These are phyloP conservation scores for Ruellia speciosa DNA, from an alignment of 305 asterid genomes.

Conservation along the genomic window DNA sequence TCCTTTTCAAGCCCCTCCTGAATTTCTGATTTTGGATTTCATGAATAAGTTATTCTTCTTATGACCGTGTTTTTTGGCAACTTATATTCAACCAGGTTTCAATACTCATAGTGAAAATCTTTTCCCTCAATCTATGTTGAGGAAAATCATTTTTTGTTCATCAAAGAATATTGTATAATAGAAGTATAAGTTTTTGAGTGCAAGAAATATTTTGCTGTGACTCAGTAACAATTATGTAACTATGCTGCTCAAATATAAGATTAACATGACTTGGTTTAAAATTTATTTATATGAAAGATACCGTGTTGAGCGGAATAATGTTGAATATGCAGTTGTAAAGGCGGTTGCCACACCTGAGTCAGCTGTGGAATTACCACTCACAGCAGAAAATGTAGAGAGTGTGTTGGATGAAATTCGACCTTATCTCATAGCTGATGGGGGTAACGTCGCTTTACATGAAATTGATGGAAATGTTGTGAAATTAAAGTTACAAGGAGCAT, in stretches of 20 bases:
- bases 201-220: too few species aligned
- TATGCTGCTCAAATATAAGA: not conserved
- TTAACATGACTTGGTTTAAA: not conserved
- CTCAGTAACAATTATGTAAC: conserved; percentile 1
- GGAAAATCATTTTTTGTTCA: too few species aligned
- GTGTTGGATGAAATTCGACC: conserved; percentile 95
- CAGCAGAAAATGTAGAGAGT: conserved; percentile 79
- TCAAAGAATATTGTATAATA: too few species aligned
- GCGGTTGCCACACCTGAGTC: conserved; percentile 80
- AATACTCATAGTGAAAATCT: too few species aligned
- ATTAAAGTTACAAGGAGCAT: conserved; percentile 89
- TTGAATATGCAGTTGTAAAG: conserved; percentile 39
- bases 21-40: not conserved
- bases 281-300: not conserved
- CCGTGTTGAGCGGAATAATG: conserved; percentile 3
- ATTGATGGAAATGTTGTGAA: conserved; percentile 88
- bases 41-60: too few species aligned
- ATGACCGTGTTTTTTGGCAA: too few species aligned
- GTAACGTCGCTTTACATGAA: conserved; percentile 90
- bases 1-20: not conserved
- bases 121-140: too few species aligned
- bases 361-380: conserved; percentile 67
- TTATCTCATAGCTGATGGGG: conserved; percentile 91
- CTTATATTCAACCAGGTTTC: too few species aligned
- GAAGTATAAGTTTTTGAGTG: too few species aligned